These are phyloP conservation scores for Zymoseptoria brevis DNA, from an alignment of 2,329 filamentous ascomycete species.

Conservation along the genomic window DNA sequence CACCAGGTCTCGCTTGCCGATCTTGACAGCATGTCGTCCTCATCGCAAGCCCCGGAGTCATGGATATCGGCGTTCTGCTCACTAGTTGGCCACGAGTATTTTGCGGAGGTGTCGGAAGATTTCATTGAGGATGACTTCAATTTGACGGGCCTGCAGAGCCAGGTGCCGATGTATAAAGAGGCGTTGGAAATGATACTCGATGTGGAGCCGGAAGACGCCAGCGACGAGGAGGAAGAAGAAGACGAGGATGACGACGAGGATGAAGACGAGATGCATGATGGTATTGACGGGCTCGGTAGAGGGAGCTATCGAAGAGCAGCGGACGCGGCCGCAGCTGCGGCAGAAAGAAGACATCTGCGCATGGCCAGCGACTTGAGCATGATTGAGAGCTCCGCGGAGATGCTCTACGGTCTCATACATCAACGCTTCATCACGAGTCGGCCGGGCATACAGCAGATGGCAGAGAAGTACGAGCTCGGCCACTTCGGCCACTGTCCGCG, in stretches of 20 bases:
- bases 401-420: slow-evolving; percentile 96
- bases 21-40: slow-evolving; percentile 45
- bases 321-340: slow-evolving; percentile 32
- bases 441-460: slow-evolving; percentile 96
- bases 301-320: slow-evolving; percentile 23
- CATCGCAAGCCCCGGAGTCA: slow-evolving; percentile 62
- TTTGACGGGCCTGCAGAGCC: slow-evolving; percentile 84
- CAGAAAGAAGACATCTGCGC: slow-evolving; percentile 70
- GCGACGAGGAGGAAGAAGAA: slow-evolving; percentile 71
- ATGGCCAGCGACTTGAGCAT: slow-evolving; percentile 90
- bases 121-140: slow-evolving; percentile 99
- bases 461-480: slow-evolving; percentile 94
- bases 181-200: slow-evolving; percentile 98
- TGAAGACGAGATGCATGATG: slow-evolving; percentile 48
- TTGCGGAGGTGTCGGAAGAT: slow-evolving; percentile 96
- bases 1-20: slow-evolving; percentile 19
- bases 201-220: slow-evolving; percentile 90
- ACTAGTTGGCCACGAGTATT: slow-evolving; percentile 93
- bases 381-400: slow-evolving; percentile 95
- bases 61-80: slow-evolving; percentile 99
- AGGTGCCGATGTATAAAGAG: slow-evolving; percentile 98
- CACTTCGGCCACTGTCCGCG: slow-evolving; percentile 96
- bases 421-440: slow-evolving; percentile 96
- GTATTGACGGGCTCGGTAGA: slow-evolving; percentile 39
- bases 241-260: slow-evolving; percentile 60